Evolutionary conservation across 805 yeast genomes (phyloP).

Genomic region (Sugiyamaella americana): DNA sequence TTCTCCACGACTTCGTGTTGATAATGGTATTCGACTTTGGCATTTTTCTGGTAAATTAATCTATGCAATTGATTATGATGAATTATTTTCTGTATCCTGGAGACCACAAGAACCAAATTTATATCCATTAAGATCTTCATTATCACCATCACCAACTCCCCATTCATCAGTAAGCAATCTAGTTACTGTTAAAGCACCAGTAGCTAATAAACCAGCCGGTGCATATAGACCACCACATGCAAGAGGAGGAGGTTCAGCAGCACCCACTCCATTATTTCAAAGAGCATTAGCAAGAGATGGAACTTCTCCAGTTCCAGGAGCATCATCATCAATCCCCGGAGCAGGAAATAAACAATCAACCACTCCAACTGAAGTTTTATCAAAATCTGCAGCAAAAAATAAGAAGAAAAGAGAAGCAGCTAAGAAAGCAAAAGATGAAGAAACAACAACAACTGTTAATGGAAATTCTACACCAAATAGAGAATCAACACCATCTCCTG

Average conservation of each 20-base stretch:
- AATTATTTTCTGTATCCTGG: constrained; percentile 80
- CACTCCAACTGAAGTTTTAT: constrained; percentile 53
- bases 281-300: constrained; percentile 18
- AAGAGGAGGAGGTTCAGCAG: constrained; percentile 37
- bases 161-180: constrained; percentile 55
- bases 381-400: constrained; percentile 65
- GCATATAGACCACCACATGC: constrained; percentile 99
- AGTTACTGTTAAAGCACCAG: constrained; percentile 24
- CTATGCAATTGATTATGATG: constrained; percentile 72
- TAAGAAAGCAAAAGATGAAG: constrained; percentile 15
- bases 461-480: constrained; percentile 26
- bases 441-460: constrained; percentile 1
- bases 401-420: constrained; percentile 57
- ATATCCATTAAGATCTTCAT: constrained; percentile 48
- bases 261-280: constrained; percentile 27
- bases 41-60: constrained; percentile 80
- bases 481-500: constrained; percentile 26
- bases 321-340: constrained; percentile 28
- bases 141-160: constrained; percentile 49
- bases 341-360: constrained; percentile 15
- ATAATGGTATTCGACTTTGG: constrained; percentile 92
- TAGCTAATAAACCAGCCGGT: constrained; percentile 61
- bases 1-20: constrained; percentile 93
- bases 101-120: constrained; percentile 52
- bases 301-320: constrained; percentile 17